Conservation (phyloP, 2,329 filamentous ascomycete genomes). For the Fusarium tupiense region DNA sequence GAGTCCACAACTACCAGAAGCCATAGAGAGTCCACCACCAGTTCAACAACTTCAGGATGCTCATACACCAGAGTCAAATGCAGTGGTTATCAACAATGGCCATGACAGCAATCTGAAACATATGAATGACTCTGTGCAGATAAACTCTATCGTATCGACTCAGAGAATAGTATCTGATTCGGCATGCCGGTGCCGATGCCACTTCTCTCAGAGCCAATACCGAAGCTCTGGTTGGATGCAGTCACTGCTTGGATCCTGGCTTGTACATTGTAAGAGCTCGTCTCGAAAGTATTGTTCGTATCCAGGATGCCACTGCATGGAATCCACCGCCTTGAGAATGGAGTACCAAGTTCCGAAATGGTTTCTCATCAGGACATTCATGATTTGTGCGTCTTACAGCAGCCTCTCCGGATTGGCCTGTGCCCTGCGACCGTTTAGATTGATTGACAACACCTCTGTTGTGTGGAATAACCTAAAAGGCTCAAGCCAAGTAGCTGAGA, state of each 20-base stretch:
- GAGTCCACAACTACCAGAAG: too few relatives aligned
- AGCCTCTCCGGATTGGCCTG: neutral
- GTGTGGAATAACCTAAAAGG: too few relatives aligned
- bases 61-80: too few relatives aligned
- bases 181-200: conserved; percentile 10
- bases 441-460: too few relatives aligned
- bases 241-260: conserved; percentile 17
- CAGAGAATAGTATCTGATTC: neutral
- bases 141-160: neutral
- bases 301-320: neutral
- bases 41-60: neutral
- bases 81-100: rapidly evolving
- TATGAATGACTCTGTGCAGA: neutral
- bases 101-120: neutral
- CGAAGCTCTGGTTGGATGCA: neutral
- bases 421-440: neutral
- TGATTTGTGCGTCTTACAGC: neutral
- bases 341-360: conserved; percentile 23
- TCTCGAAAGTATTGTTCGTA: neutral
- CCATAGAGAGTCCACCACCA: too few relatives aligned
- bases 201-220: neutral
- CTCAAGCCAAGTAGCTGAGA: neutral
- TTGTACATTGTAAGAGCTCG: neutral
- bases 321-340: neutral
- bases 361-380: neutral